Base-by-base conservation (phyloP, 2,329 filamentous ascomycete species). In the Verticillium dahliae region DNA sequence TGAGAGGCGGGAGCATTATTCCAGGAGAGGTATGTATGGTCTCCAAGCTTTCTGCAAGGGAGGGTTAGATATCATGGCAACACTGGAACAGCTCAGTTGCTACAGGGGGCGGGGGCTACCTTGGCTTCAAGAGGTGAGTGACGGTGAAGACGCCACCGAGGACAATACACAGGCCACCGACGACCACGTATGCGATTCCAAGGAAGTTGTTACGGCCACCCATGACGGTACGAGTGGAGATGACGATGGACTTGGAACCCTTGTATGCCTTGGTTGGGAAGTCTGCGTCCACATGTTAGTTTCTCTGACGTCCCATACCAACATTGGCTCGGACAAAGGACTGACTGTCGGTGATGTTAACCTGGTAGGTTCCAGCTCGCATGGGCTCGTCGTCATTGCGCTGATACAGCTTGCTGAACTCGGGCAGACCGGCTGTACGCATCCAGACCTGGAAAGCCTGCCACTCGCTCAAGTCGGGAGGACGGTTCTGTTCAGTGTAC, bases 391-490 rank as follows among this genome's bases (percentile, higher is more conserved):
- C 80, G 72, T 97, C 89, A 71, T 97, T 97, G 63, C 92, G 85
- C 74, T 89, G 85, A 56, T 92, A 91, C 56, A 99, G 81, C 79
- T 99, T 99, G 83, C 91, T 97, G 74, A 99, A 99, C 5, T 89
- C 90, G 1, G 95, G 95, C 69, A 98, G 78, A 62, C 94, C 95
- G 31, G 95, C 95, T 1, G 96, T 96, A 69, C 95, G 88, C 95
- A 99, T 99, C 95, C 95, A 99, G 27, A 98, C 93, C 77, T 97
- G 93, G 74, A 99, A 96, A 54, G 87, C 86, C 74, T 97, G 90
- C 77, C 92, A 88, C 0, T 86, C 77, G 65, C 88, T 82, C 18
- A 98, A 74, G 68, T 95, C 77, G 0, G 92, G 92, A 27, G 91
- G 87, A 1, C 84, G 85, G 59, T 83, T 81, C 0, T 84, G 76